Percentiles rank a stretch among this genome's conserved stretches.
phyloP scores from a whole-genome alignment of 179 eudicot genomes.

The Corrigiola litoralis region DNA sequence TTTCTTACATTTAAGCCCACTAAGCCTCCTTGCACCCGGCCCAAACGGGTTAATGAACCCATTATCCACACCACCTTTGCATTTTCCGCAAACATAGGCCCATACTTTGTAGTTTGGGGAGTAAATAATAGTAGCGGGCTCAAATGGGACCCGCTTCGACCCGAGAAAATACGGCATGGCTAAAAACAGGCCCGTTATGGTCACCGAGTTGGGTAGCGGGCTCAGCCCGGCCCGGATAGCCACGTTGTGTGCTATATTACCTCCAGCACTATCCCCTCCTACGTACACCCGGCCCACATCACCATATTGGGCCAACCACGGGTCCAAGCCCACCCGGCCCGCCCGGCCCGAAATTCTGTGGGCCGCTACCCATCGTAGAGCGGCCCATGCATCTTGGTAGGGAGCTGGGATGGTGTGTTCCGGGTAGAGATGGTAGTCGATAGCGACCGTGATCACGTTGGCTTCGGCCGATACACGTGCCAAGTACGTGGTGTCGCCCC shows the following conservation, averaged over 20 bases:
- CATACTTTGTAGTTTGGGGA: slow-evolving; percentile 14
- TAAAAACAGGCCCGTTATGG: not conserved
- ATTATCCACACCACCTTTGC: slow-evolving; percentile 11
- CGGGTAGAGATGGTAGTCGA: slow-evolving; percentile 43
- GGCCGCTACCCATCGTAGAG: slow-evolving; percentile 44
- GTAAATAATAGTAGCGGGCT: not conserved
- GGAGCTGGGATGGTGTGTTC: slow-evolving; percentile 36
- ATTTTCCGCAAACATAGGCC: slow-evolving; percentile 8
- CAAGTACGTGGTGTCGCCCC: slow-evolving; percentile 15
- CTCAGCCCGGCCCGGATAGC: slow-evolving; percentile 14
- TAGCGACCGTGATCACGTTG: slow-evolving; percentile 26
- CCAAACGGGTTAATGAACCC: slow-evolving; percentile 16
- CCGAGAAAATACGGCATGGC: slow-evolving; percentile 24
- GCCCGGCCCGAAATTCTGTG: slow-evolving; percentile 1
- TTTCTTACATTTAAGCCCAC: slow-evolving; percentile 1
- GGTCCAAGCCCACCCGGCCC: not conserved
- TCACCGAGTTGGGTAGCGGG: not conserved
- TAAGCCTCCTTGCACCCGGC: slow-evolving; percentile 4
- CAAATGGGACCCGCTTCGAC: slow-evolving; percentile 12
- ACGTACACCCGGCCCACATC: slow-evolving; percentile 21
- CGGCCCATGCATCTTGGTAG: slow-evolving; percentile 42
- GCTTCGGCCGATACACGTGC: slow-evolving; percentile 19
- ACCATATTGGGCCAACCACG: slow-evolving; percentile 22
- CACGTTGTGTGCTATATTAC: slow-evolving; percentile 28
- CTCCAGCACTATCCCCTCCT: slow-evolving; percentile 43